phyloP scores from a whole-genome alignment of 495 filamentous ascomycete species.

The Penicillium egyptiacum region DNA sequence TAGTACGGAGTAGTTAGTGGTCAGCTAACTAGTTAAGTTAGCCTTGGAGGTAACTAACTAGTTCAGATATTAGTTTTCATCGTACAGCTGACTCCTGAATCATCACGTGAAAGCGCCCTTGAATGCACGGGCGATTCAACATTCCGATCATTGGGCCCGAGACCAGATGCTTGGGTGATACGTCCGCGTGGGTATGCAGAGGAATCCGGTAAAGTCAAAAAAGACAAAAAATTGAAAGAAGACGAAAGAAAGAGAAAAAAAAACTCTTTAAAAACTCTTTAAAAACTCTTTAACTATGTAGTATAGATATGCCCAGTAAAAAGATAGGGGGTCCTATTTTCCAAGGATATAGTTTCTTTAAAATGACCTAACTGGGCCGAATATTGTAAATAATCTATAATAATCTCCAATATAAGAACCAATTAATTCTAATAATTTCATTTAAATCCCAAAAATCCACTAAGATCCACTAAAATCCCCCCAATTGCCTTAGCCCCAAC shows the following conservation, averaged over 20 bases:
- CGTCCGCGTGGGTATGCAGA: constrained; percentile 3
- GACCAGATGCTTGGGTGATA: not conserved
- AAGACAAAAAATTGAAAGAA: not conserved
- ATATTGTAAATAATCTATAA: no score
- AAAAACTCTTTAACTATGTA: not conserved
- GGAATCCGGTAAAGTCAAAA: not conserved
- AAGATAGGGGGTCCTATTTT: not conserved
- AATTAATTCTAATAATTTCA: not conserved
- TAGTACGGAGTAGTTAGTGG: no score
- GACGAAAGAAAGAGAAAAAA: not conserved
- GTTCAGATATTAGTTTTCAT: no score
- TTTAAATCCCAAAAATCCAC: not conserved
- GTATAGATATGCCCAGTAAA: not conserved
- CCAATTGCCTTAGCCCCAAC: constrained; percentile 10
- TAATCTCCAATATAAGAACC: not conserved
- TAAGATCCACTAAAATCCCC: not conserved
- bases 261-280: not conserved
- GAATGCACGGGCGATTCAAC: constrained; percentile 3
- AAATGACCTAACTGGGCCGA: no score
- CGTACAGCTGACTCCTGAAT: not conserved
- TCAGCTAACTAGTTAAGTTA: no score
- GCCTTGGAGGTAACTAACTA: no score
- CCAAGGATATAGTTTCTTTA: not conserved
- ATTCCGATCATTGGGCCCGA: constrained; percentile 23
- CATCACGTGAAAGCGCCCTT: not conserved